These are phyloP conservation scores for Naganishia onofrii DNA, from an alignment of 768 basidiomycete species.

Conservation along the genomic window DNA sequence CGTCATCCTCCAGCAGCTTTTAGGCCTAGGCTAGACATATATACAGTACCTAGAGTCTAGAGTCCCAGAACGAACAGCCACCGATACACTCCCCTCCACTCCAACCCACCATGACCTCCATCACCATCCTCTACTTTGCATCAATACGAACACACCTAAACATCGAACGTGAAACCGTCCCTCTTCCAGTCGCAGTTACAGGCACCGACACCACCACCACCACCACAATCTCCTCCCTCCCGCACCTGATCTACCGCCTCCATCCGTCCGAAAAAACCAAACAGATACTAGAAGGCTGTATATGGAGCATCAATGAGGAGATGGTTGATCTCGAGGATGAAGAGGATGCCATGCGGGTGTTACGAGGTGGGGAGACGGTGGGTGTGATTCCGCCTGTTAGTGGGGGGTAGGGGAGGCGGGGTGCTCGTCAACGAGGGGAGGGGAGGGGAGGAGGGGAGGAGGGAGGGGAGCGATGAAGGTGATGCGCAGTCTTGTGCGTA, in stretches of 20 bases:
- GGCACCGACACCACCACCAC: background rate
- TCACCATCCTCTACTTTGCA: constrained; percentile 30
- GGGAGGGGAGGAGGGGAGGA: too few relatives aligned
- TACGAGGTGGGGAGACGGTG: constrained; percentile 14
- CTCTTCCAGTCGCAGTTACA: background rate
- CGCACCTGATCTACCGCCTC: background rate
- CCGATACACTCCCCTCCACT: too few relatives aligned
- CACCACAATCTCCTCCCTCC: constrained; percentile 8
- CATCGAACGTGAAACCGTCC: constrained; percentile 22
- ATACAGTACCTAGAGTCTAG: too few relatives aligned
- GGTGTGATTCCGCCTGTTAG: constrained; percentile 30
- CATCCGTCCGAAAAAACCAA: constrained; percentile 19
- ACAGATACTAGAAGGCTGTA: constrained; percentile 21
- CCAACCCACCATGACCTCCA: background rate
- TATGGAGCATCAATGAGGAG: constrained; percentile 30
- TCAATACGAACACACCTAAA: constrained; percentile 27
- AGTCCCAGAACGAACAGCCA: too few relatives aligned
- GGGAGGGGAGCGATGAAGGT: too few relatives aligned
- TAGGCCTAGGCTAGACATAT: too few relatives aligned
- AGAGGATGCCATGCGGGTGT: background rate
- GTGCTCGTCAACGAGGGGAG: too few relatives aligned
- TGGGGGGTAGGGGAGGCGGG: constrained; percentile 22
- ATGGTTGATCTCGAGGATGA: constrained; percentile 27
- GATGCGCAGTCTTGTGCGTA: too few relatives aligned
- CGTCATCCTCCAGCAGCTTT: too few relatives aligned